A percentile compares a stretch with the other conserved stretches of the same genome.
phyloP scores from a whole-genome alignment of 2,329 filamentous ascomycete species.

The Fusarium poae region DNA sequence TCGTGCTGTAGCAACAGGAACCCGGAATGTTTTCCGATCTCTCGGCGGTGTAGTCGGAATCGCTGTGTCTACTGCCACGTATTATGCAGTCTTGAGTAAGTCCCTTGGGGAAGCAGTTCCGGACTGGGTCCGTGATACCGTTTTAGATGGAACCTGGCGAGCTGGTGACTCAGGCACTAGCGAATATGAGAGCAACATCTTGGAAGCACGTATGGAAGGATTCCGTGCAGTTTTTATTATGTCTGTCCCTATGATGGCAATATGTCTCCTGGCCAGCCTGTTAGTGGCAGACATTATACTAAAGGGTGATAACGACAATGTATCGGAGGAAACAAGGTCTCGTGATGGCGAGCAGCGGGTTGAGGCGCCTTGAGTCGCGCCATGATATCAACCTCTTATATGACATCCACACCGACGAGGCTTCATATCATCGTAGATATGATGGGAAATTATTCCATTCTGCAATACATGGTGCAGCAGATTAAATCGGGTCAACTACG shows the following conservation, averaged over 20 bases:
- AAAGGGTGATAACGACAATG: background rate
- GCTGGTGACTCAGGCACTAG: background rate
- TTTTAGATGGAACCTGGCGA: background rate
- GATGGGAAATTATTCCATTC: background rate
- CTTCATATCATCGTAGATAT: background rate
- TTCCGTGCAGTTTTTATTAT: background rate
- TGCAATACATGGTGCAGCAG: background rate
- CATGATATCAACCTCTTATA: background rate
- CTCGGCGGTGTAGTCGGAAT: background rate
- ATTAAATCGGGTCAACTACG: constrained; percentile 6
- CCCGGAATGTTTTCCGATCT: background rate
- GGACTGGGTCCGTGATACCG: background rate
- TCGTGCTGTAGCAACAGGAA: background rate
- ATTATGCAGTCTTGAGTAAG: background rate
- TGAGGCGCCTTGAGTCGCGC: background rate
- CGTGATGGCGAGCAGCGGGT: background rate
- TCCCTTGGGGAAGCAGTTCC: background rate
- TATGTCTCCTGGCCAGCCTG: background rate
- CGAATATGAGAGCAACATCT: background rate
- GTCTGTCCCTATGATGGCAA: background rate
- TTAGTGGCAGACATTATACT: background rate
- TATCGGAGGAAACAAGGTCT: background rate
- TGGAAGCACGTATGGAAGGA: background rate
- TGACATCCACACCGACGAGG: rapidly evolving
- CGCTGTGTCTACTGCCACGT: background rate